These are phyloP conservation scores for Theileria parva DNA, from an alignment of 169 alveolate species.

Conservation along the genomic window DNA sequence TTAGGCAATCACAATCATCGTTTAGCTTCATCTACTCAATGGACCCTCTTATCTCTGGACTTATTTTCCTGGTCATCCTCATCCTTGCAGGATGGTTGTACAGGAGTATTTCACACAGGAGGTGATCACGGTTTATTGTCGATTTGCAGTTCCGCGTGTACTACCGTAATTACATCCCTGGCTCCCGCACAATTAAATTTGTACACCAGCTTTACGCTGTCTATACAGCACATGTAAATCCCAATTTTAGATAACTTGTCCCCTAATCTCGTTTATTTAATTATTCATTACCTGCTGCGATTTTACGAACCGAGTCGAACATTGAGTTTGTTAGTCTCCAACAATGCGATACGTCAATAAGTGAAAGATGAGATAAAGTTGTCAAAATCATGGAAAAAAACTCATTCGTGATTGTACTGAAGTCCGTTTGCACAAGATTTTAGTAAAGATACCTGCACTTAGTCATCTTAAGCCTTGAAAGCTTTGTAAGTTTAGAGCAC, in stretches of 20 bases:
- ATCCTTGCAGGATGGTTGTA: background rate
- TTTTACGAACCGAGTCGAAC: background rate
- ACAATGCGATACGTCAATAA: slow-evolving; percentile 64
- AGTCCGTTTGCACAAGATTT: background rate
- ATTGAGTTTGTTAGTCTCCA: slow-evolving; percentile 60
- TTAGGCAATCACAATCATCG: no score
- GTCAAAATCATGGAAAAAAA: slow-evolving; percentile 8
- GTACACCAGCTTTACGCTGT: slow-evolving; percentile 9
- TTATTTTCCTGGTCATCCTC: background rate
- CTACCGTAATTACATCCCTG: background rate
- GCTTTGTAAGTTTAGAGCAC: slow-evolving; percentile 17
- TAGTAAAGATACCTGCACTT: slow-evolving; percentile 34
- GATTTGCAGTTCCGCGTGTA: slow-evolving; percentile 11
- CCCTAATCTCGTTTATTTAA: background rate
- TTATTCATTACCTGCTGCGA: slow-evolving; percentile 23
- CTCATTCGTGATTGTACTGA: slow-evolving; percentile 36
- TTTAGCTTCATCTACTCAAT: background rate
- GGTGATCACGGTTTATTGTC: background rate
- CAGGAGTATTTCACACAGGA: background rate
- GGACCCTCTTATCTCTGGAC: background rate
- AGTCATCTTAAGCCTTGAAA: slow-evolving; percentile 45
- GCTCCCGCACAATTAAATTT: slow-evolving; percentile 28
- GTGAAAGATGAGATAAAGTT: slow-evolving; percentile 33
- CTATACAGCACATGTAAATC: slow-evolving; percentile 57
- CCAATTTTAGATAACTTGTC: slow-evolving; percentile 26